Evolutionary conservation across 2,329 filamentous ascomycete species (phyloP).

Genomic region (Macrophomina tecta): DNA sequence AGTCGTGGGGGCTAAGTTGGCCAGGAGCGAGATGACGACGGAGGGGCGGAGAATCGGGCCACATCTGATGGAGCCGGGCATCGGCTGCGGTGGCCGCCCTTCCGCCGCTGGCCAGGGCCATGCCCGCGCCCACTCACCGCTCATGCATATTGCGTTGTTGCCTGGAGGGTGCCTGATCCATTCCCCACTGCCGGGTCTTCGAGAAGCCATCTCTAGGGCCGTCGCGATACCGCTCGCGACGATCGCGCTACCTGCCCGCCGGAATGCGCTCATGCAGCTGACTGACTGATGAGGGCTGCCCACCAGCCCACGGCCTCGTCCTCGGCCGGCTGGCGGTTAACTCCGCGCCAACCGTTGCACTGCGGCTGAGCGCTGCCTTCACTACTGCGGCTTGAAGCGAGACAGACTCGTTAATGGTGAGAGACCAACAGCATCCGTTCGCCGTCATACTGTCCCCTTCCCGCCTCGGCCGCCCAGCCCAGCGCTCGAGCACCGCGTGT

Average conservation of each 20-base stretch:
- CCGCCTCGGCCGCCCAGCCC: background rate
- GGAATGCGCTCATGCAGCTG: background rate
- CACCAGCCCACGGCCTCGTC: background rate
- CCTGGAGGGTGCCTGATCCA: slow-evolving; percentile 16
- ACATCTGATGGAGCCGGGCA: slow-evolving; percentile 17
- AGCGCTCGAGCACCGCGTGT: background rate
- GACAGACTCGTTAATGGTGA: background rate
- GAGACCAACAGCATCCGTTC: background rate
- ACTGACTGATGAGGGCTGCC: slow-evolving; percentile 16
- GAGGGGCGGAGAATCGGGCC: background rate
- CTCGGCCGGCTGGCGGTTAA: background rate
- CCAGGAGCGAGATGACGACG: background rate
- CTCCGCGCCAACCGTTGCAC: background rate
- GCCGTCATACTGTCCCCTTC: background rate
- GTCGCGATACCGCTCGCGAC: slow-evolving; percentile 15
- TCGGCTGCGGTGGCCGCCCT: background rate
- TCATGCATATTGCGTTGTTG: background rate
- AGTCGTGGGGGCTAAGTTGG: background rate
- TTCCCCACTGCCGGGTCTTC: slow-evolving; percentile 20
- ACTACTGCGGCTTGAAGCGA: slow-evolving; percentile 7
- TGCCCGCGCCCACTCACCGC: background rate
- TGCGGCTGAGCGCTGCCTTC: background rate
- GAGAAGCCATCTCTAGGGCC: slow-evolving; percentile 17
- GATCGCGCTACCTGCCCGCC: slow-evolving; percentile 13
- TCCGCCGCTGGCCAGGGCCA: background rate